phyloP scores from a whole-genome alignment of 495 filamentous ascomycete genomes.

The Hypoxylon cercidicola region DNA sequence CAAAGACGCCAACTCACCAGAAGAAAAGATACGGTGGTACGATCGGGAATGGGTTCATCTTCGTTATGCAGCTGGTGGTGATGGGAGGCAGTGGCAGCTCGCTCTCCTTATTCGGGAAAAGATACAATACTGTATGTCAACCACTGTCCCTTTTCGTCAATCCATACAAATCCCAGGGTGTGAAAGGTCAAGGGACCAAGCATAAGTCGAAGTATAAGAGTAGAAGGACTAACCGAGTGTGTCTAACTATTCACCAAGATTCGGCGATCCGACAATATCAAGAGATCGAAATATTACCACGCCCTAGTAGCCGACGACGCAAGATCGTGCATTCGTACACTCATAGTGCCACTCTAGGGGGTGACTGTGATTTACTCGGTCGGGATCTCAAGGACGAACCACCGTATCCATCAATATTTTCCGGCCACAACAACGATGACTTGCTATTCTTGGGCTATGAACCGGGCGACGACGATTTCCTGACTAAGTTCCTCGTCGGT shows the following conservation, averaged over 20 bases:
- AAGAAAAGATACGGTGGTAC: conserved; percentile 11
- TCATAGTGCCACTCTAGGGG: conserved; percentile 22
- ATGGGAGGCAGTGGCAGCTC: conserved; percentile 17
- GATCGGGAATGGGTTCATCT: conserved; percentile 29
- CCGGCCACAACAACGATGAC: conserved; percentile 25
- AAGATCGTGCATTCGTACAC: conserved; percentile 42
- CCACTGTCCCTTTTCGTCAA: neutral
- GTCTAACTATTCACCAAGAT: conserved; percentile 21
- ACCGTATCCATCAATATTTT: conserved; percentile 30
- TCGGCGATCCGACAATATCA: conserved; percentile 27
- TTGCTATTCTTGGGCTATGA: conserved; percentile 3
- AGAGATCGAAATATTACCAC: conserved; percentile 32
- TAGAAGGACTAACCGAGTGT: no score
- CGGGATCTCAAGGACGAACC: conserved; percentile 24
- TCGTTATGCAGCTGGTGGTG: conserved; percentile 11
- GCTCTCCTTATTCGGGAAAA: conserved; percentile 20
- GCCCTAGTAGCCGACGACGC: conserved; percentile 30
- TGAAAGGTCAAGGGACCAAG: no score
- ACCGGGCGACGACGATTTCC: conserved; percentile 27
- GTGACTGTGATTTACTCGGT: conserved; percentile 22
- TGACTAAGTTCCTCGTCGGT: conserved; percentile 22
- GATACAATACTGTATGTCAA: conserved; percentile 29
- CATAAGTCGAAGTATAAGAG: no score
- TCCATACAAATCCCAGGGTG: no score
- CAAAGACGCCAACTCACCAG: conserved; percentile 26